These are phyloP conservation scores for Pichia sp. DNA, from an alignment of 1,139 yeast species.

Conservation along the genomic window DNA sequence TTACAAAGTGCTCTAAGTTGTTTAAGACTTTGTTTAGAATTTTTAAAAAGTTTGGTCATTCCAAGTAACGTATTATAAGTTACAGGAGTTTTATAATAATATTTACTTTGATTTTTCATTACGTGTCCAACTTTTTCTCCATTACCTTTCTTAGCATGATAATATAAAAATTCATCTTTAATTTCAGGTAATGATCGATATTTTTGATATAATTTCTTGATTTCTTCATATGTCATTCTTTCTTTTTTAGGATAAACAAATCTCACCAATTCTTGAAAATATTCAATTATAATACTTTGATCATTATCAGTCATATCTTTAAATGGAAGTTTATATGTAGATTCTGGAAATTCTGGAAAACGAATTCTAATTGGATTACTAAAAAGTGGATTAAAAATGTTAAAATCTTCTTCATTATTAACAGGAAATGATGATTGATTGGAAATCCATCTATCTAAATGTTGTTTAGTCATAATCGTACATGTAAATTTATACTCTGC, in stretches of 20 bases:
- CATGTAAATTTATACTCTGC: no score
- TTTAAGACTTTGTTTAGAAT: constrained; percentile 3
- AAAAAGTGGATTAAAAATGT: neutral
- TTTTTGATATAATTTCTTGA: constrained; percentile 3
- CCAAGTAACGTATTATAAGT: constrained; percentile 4
- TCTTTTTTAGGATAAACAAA: constrained; percentile 7
- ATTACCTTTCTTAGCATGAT: constrained; percentile 5
- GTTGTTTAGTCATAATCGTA: no score
- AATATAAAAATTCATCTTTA: constrained; percentile 5
- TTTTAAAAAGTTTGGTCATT: constrained; percentile 3
- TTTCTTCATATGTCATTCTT: neutral
- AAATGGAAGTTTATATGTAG: neutral
- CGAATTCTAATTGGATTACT: constrained; percentile 7
- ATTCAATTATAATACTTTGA: neutral
- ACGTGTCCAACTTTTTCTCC: neutral
- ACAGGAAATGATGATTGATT: constrained; percentile 1
- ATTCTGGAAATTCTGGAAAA: constrained; percentile 6
- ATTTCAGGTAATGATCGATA: constrained; percentile 2
- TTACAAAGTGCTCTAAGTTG: neutral
- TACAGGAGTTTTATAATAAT: constrained; percentile 1
- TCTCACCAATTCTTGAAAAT: constrained; percentile 5
- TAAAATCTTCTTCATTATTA: neutral
- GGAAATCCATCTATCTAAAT: constrained; percentile 6
- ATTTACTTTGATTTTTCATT: neutral
- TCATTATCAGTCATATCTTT: constrained; percentile 1